Conservation (phyloP, 768 basidiomycete species). For the Hemileccinum rubropunctum region DNA sequence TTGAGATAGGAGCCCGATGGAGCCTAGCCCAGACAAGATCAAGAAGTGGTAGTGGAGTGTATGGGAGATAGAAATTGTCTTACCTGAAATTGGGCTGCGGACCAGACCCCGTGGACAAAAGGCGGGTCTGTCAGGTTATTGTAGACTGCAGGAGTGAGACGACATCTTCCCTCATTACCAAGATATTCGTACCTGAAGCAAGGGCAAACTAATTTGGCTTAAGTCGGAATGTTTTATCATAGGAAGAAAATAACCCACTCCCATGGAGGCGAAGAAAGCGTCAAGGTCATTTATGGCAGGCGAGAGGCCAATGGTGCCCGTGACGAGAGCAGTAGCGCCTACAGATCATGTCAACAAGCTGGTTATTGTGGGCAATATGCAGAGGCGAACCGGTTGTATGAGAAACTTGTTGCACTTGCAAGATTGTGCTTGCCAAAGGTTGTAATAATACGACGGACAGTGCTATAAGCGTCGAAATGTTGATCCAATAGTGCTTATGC, state of each 20-base stretch:
- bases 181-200: conserved; percentile 23
- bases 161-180: background rate
- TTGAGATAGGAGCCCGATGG: conserved; percentile 45
- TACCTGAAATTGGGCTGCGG: conserved; percentile 53
- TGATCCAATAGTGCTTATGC: conserved; percentile 54
- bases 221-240: background rate
- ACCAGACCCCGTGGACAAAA: conserved; percentile 52
- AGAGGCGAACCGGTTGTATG: conserved; percentile 10
- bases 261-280: conserved; percentile 58
- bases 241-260: conserved; percentile 34
- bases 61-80: conserved; percentile 5
- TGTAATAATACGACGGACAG: conserved; percentile 48
- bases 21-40: conserved; percentile 33
- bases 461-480: conserved; percentile 50
- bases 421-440: conserved; percentile 49
- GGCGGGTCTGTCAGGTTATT: conserved; percentile 53
- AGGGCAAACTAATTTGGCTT: conserved; percentile 33
- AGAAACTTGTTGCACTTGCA: conserved; percentile 25
- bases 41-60: background rate
- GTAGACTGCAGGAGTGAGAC: conserved; percentile 22
- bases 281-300: conserved; percentile 44
- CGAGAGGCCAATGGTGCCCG: conserved; percentile 42
- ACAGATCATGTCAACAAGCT: background rate
- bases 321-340: conserved; percentile 43
- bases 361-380: conserved; percentile 6